A percentile compares a stretch with the other conserved stretches of the same genome.
These are phyloP conservation scores for Phytophthora capsici DNA, from an alignment of 352 stramenopile species.

Conservation along the genomic window DNA sequence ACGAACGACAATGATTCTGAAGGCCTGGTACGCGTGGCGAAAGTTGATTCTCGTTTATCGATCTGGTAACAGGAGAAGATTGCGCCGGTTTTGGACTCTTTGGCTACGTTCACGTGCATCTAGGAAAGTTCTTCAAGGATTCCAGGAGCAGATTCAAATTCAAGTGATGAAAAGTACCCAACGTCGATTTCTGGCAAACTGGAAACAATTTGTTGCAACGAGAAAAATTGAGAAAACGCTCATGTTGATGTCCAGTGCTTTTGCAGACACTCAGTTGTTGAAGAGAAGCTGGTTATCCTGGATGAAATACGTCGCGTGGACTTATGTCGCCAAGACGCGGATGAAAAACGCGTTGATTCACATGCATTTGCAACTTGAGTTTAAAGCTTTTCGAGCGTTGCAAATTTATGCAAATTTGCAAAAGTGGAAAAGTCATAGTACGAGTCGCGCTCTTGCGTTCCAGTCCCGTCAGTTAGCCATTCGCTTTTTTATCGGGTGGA, in stretches of 20 bases:
- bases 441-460: not conserved
- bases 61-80: conserved; percentile 14
- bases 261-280: conserved; percentile 21
- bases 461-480: not conserved
- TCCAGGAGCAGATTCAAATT: conserved; percentile 35
- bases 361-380: conserved; percentile 33
- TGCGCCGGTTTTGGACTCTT: conserved; percentile 30
- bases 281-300: conserved; percentile 33
- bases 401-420: not conserved
- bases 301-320: conserved; percentile 17
- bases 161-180: conserved; percentile 25
- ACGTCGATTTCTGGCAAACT: conserved; percentile 23
- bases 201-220: conserved; percentile 37
- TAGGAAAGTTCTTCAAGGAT: conserved; percentile 17
- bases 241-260: conserved; percentile 33
- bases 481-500: conserved; percentile 38
- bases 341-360: conserved; percentile 35
- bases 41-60: conserved; percentile 43
- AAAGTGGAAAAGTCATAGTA: conserved; percentile 14
- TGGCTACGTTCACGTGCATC: conserved; percentile 28
- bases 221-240: conserved; percentile 42
- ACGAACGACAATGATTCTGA: conserved; percentile 12
- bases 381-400: conserved; percentile 29
- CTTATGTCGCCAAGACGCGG: conserved; percentile 15
- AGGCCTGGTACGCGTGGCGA: conserved; percentile 45